These are phyloP conservation scores for Coemansia sp. DNA, from an alignment of 192 early-diverging fungal species.

Conservation along the genomic window DNA sequence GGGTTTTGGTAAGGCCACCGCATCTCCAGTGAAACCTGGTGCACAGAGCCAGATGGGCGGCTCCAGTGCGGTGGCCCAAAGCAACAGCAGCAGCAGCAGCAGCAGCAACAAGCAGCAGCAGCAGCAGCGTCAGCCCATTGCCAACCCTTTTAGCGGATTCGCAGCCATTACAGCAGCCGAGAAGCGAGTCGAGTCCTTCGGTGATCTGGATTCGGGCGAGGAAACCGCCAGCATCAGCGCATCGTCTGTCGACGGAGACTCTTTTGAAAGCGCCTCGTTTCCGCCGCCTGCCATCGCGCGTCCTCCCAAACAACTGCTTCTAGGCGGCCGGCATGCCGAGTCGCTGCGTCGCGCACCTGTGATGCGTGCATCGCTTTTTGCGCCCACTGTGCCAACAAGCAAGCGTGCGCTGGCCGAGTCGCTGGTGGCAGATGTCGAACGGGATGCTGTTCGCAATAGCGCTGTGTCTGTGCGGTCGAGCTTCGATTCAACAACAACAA, in stretches of 20 bases:
- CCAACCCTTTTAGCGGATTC: neutral
- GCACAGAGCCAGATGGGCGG: conserved; percentile 38
- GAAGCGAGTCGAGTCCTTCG: neutral
- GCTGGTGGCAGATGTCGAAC: neutral
- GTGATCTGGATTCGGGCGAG: neutral
- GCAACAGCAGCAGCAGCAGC: conserved; percentile 3
- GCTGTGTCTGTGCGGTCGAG: neutral
- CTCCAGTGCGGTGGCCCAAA: conserved; percentile 48
- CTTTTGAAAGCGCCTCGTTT: neutral
- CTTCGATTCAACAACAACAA: too few species aligned
- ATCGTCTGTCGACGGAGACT: neutral
- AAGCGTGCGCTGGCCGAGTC: neutral
- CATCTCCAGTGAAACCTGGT: conserved; percentile 16
- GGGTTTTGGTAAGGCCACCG: conserved; percentile 54
- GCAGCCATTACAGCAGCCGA: neutral
- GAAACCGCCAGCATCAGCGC: conserved; percentile 5
- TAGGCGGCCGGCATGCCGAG: conserved; percentile 29
- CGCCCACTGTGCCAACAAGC: conserved; percentile 4
- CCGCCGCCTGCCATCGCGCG: neutral
- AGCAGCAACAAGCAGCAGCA: neutral
- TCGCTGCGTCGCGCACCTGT: conserved; percentile 37
- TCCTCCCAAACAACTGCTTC: conserved; percentile 28
- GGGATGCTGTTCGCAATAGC: neutral
- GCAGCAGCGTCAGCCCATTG: neutral
- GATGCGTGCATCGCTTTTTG: conserved; percentile 52